These are phyloP conservation scores for Hordeum vulgare DNA, from an alignment of 176 grass and related monocot genomes.

Conservation along the genomic window MorexV3_pseudomolecules_assembly NC_058519.1:382518225-382518724, in stretches of 20 bases:
- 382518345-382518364: conserved; percentile 2
- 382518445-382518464: conserved; percentile 73
- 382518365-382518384: conserved; percentile 2
- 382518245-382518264: conserved; percentile 78
- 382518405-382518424: conserved; percentile 54
- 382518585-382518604: neutral
- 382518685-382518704: conserved; percentile 54
- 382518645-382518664: conserved; percentile 72
- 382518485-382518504: conserved; percentile 40
- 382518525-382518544: conserved; percentile 66
- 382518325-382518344: conserved; percentile 83
- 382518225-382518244: conserved; percentile 40
- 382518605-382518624: neutral
- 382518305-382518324: conserved; percentile 75
- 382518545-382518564: conserved; percentile 41
- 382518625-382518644: conserved; percentile 83
- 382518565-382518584: neutral
- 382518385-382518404: conserved; percentile 22
- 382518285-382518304: conserved; percentile 98
- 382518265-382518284: conserved; percentile 87
- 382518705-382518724: conserved; percentile 62
- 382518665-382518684: conserved; percentile 64
- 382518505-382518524: conserved; percentile 55
- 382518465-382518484: conserved; percentile 85
- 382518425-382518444: conserved; percentile 85